Evolutionary conservation across 1,139 yeast species (phyloP).

Genomic region (Pichia sp.): DNA sequence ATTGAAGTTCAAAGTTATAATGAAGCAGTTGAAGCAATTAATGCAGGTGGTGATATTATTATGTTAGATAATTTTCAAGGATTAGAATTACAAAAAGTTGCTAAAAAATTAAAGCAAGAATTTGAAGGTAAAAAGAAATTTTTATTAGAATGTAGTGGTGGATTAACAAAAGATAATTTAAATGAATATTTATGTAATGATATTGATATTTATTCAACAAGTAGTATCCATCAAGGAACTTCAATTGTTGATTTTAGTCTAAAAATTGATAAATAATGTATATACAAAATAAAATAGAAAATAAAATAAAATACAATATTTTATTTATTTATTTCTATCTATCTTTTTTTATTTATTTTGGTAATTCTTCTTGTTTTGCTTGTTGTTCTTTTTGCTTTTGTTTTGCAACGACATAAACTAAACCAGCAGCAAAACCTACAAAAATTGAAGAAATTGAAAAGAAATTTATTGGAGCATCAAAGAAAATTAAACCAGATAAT

Average conservation of each 20-base stretch:
- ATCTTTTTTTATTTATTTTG: constrained; percentile 23
- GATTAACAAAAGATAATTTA: constrained; percentile 68
- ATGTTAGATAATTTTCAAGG: constrained; percentile 90
- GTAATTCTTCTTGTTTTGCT: constrained; percentile 50
- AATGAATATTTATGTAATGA: constrained; percentile 63
- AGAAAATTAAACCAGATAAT: constrained; percentile 85
- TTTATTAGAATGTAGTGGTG: constrained; percentile 87
- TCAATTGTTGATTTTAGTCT: constrained; percentile 77
- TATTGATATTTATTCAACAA: constrained; percentile 85
- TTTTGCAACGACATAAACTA: constrained; percentile 91
- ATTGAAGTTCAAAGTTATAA: constrained; percentile 81
- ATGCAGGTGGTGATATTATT: constrained; percentile 92
- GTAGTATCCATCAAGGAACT: constrained; percentile 90
- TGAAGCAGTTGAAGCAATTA: constrained; percentile 89
- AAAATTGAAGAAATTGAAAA: constrained; percentile 85
- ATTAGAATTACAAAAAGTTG: constrained; percentile 58
- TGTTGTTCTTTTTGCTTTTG: constrained; percentile 81
- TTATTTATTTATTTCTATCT: background rate
- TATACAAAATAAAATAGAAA: background rate
- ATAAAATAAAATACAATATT: background rate
- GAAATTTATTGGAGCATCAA: constrained; percentile 91
- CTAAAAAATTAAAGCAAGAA: constrained; percentile 50
- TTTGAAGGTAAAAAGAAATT: constrained; percentile 42
- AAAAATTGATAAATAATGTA: constrained; percentile 42
- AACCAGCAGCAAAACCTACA: constrained; percentile 89